These are phyloP conservation scores for Thermothelomyces thermophilus DNA, from an alignment of 2,329 filamentous ascomycete genomes.

Conservation along the genomic window DNA sequence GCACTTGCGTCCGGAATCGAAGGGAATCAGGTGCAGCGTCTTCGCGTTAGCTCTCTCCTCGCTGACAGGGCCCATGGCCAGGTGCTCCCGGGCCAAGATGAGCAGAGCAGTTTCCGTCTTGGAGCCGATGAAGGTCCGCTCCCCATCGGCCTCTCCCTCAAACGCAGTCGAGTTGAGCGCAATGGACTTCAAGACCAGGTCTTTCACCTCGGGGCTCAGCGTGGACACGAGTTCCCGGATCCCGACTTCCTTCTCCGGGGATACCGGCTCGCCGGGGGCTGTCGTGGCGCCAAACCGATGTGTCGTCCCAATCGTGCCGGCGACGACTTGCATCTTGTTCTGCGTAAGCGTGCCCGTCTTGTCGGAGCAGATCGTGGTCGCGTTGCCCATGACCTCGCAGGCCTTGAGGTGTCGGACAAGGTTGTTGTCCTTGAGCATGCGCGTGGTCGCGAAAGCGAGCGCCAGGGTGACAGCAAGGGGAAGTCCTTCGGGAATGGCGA, in stretches of 20 bases:
- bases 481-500: constrained; percentile 71
- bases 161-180: constrained; percentile 68
- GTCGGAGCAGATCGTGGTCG: constrained; percentile 63
- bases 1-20: constrained; percentile 70
- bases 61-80: constrained; percentile 59
- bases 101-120: constrained; percentile 72
- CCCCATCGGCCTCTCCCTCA: constrained; percentile 64
- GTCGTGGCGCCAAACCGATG: constrained; percentile 46
- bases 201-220: constrained; percentile 42
- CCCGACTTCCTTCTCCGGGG: constrained; percentile 33
- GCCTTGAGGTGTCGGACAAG: constrained; percentile 69
- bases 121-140: constrained; percentile 63
- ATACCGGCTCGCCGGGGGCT: constrained; percentile 25
- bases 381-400: constrained; percentile 77
- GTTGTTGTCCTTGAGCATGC: constrained; percentile 73
- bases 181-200: constrained; percentile 53
- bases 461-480: constrained; percentile 73
- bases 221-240: constrained; percentile 41
- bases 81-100: constrained; percentile 59
- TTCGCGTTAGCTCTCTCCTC: constrained; percentile 54
- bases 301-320: constrained; percentile 50
- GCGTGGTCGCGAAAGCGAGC: constrained; percentile 68
- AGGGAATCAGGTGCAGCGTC: constrained; percentile 62
- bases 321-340: constrained; percentile 63
- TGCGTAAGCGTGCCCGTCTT: constrained; percentile 63